phyloP scores from a whole-genome alignment of 2,329 filamentous ascomycete species.

The Xylariaceae sp. region DNA sequence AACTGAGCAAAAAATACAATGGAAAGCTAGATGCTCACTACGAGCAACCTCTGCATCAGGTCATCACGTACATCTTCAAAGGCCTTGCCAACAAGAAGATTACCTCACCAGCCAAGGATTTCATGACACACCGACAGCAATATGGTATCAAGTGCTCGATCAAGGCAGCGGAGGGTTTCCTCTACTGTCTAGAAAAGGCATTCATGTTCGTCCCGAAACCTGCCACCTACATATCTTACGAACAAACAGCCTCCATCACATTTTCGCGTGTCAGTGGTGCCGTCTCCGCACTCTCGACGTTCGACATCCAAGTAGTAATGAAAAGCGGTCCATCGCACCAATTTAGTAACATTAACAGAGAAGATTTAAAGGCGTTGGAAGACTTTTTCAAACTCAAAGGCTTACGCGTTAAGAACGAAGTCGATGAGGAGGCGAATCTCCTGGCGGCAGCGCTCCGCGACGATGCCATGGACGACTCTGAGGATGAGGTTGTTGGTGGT shows the following conservation, averaged over 20 bases:
- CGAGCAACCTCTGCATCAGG: conserved; percentile 86
- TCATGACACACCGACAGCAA: conserved; percentile 87
- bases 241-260: conserved; percentile 84
- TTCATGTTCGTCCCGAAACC: conserved; percentile 99
- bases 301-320: conserved; percentile 90
- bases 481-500: conserved; percentile 69
- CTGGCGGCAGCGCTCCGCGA: conserved; percentile 79
- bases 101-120: conserved; percentile 88
- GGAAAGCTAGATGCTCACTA: conserved; percentile 85
- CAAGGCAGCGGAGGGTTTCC: conserved; percentile 95
- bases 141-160: conserved; percentile 99
- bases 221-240: conserved; percentile 92
- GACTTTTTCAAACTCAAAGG: conserved; percentile 96
- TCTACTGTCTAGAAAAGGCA: conserved; percentile 96
- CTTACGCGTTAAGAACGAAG: conserved; percentile 96
- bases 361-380: conserved; percentile 95
- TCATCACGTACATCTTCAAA: conserved; percentile 92
- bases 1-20: conserved; percentile 78
- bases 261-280: conserved; percentile 95
- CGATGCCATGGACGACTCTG: conserved; percentile 75
- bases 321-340: conserved; percentile 88
- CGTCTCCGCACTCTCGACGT: conserved; percentile 88
- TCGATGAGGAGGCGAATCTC: conserved; percentile 81
- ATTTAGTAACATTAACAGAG: conserved; percentile 98
- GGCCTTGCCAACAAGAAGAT: conserved; percentile 94